Base-by-base conservation (phyloP, 768 basidiomycete species). In the Polyporus arcularius region DNA sequence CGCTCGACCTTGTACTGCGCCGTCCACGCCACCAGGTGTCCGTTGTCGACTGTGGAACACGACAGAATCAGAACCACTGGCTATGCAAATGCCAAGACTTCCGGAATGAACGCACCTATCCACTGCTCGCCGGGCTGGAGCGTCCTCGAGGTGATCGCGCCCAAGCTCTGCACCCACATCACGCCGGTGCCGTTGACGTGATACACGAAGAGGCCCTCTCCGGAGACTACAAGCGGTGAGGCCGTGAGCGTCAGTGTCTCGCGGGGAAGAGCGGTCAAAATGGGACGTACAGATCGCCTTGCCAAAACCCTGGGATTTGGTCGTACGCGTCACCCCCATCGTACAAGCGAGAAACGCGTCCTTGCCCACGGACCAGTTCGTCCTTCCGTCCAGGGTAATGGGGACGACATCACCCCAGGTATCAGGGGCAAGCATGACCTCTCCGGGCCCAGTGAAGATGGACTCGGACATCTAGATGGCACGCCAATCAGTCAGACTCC, bases 21-120 rank as follows among this genome's bases (percentile, higher is more conserved):
- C 40, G 70, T 71, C 74, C 74, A 75, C 12, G 74, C 74, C 30
- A 75, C 74, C 35, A 74, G 71, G 41, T 75, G 74, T 14, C 73
- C 71, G 63, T 74, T 73, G 54, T 73, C 72, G 30, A 75, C 70
- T 70, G 53, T 21, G 11, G 2, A 15, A 21, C 11, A 4, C 12
- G 40, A 38, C 5, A 39, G 7, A 12, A 8, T 30, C 21, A 30
- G 46, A 9, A 48, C 4, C 1, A 21, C 43, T 15, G 14, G 8
- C n/a, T 26, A 39, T 16, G 9, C 30, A 0, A 4, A 21, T 38
- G 32, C 12, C 15, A 4, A 45, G 42, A 38, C 21, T 14, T 40
- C 30, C n/a, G 5, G 43, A 15, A n/a, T 1, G 32, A 3, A 54
- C 69, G 43, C 40, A 70, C 69, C 72, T 42, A 75, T 69, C 71